Evolutionary conservation across 2,329 filamentous ascomycete species (phyloP).

Genomic region (Scedosporium apiospermum): DNA sequence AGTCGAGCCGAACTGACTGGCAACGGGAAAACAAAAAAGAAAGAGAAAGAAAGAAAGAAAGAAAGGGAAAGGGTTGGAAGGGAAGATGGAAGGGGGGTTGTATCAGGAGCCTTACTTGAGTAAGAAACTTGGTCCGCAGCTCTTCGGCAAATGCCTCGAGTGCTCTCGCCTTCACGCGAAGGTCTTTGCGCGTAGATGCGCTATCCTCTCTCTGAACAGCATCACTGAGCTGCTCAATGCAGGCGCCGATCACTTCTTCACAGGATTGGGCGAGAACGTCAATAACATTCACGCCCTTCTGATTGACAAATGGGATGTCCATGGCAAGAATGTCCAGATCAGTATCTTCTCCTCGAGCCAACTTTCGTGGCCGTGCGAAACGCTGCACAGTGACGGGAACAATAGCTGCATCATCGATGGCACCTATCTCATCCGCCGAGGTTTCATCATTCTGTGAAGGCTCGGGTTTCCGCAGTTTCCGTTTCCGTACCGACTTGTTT

Average conservation of each 20-base stretch:
- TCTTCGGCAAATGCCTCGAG: conserved; percentile 51
- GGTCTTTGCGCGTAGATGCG: conserved; percentile 40
- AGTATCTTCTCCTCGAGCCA: conserved; percentile 27
- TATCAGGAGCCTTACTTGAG: conserved; percentile 38
- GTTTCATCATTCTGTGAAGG: neutral
- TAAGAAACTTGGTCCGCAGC: conserved; percentile 42
- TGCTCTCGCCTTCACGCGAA: conserved; percentile 43
- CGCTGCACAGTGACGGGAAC: conserved; percentile 53
- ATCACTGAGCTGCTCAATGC: conserved; percentile 37
- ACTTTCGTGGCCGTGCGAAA: conserved; percentile 38
- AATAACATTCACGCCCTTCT: conserved; percentile 48
- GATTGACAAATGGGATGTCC: conserved; percentile 44
- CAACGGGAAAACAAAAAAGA: too few species aligned
- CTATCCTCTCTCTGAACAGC: conserved; percentile 27
- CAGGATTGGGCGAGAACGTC: conserved; percentile 55
- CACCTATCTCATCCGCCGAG: conserved; percentile 4
- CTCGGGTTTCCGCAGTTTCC: neutral
- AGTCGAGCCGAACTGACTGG: neutral
- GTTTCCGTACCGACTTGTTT: neutral
- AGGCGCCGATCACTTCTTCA: conserved; percentile 47
- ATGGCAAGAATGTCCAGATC: conserved; percentile 35
- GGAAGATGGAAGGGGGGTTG: neutral
- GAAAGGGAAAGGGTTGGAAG: too few species aligned
- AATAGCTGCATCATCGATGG: conserved; percentile 14
- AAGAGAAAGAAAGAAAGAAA: too few species aligned